Conservation (phyloP, 352 stramenopile species). For the Pythium brachiatum region DNA sequence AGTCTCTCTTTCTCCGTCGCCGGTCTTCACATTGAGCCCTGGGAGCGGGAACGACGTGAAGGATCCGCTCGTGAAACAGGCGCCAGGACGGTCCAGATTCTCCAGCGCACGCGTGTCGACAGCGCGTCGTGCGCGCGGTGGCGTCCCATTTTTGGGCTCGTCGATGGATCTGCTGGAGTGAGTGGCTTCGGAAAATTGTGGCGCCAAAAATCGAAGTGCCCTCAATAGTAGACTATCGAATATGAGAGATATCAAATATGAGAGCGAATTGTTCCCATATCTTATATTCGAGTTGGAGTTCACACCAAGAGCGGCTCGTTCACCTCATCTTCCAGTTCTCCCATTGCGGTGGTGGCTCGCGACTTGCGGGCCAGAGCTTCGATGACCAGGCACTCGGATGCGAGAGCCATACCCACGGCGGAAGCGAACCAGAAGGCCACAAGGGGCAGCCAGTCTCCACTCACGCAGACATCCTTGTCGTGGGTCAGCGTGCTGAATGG, state of each 20-base stretch:
- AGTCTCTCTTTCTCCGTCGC: not conserved
- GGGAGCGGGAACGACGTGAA: constrained; percentile 8
- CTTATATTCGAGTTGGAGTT: not conserved
- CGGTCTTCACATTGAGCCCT: not conserved
- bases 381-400: not conserved
- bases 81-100: constrained; percentile 7
- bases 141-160: not conserved
- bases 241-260: not conserved
- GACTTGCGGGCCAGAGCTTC: not conserved
- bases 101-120: constrained; percentile 6
- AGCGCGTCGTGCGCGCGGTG: not conserved
- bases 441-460: not conserved
- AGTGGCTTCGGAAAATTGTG: not conserved
- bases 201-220: not conserved
- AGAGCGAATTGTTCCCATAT: not conserved
- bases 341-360: not conserved
- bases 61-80: constrained; percentile 6
- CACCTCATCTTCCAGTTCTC: not conserved
- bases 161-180: not conserved
- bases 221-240: not conserved
- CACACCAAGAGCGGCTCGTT: not conserved
- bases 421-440: not conserved
- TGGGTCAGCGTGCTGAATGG: not conserved
- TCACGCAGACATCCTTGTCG: not conserved
- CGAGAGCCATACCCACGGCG: not conserved